These are phyloP conservation scores for Coemansia reversa DNA, from an alignment of 192 early-diverging fungal species.

Conservation along the genomic window DNA sequence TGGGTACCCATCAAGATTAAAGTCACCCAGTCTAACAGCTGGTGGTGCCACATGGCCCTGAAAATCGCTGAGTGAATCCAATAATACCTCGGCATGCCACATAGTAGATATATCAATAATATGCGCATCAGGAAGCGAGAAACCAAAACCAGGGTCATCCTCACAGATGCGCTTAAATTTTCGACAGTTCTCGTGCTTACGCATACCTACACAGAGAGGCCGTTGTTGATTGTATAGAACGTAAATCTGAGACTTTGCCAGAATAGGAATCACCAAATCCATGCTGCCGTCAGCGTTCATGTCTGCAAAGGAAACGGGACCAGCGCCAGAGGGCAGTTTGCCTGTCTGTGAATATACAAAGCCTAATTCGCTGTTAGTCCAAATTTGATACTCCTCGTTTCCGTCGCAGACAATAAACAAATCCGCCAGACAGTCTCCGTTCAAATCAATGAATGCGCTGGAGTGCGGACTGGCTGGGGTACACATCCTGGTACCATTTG, in stretches of 20 bases:
- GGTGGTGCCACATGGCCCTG: constrained; percentile 61
- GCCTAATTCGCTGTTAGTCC: constrained; percentile 65
- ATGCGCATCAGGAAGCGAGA: constrained; percentile 38
- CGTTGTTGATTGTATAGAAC: constrained; percentile 80
- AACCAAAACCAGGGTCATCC: constrained; percentile 62
- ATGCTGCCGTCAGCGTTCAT: constrained; percentile 91
- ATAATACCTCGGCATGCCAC: constrained; percentile 54
- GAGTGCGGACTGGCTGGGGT: constrained; percentile 77
- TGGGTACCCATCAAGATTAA: constrained; percentile 88
- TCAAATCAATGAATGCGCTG: constrained; percentile 87
- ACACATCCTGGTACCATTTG: constrained; percentile 55
- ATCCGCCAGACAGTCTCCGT: constrained; percentile 86
- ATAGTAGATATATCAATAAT: constrained; percentile 28
- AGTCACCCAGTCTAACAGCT: constrained; percentile 68
- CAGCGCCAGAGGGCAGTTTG: constrained; percentile 63
- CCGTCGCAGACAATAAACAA: constrained; percentile 74
- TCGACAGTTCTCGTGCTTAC: constrained; percentile 48
- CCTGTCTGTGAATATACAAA: constrained; percentile 64
- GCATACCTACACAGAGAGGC: constrained; percentile 64
- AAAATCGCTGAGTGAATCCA: constrained; percentile 49
- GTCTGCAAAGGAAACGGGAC: constrained; percentile 86
- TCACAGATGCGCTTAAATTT: constrained; percentile 68
- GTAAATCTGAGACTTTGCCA: constrained; percentile 63
- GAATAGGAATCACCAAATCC: constrained; percentile 77
- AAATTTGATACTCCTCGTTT: constrained; percentile 68